Evolutionary conservation across 2,329 filamentous ascomycete genomes (phyloP), one percentile per base, ranked within the genome.

Genomic region (Colletotrichum siamense): DNA sequence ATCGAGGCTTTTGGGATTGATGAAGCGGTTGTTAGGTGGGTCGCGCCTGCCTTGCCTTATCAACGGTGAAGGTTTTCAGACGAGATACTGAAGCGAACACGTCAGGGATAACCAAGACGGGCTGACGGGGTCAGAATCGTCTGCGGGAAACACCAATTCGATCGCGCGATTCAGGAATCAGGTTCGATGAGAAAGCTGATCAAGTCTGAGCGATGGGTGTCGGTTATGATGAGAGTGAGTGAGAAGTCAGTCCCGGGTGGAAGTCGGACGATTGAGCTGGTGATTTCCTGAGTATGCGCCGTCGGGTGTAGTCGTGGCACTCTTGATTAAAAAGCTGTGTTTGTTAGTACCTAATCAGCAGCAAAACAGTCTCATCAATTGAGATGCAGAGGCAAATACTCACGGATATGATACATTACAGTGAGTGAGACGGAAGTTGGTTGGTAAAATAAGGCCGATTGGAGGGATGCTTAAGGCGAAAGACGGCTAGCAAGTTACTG

Each of bases 1-100:
- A 99, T 99, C 78, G 83, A 82, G 81, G 62, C 71, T 64, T 59
- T 18, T 34, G 52, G 7, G 36, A n/a, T 28, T 32, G n/a, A 39
- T 24, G n/a, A 30, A 8, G 66, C 44, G 22, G 39, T 28, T 18
- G 62, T 24, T 22, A 64, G 30, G 32, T 44, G 8, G 44, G n/a
- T 66, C 24, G 32, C 24, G 36, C 44, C 61, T 26, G 8, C 30
- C 22, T 36, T 26, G 61, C 24, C 28, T 28, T 62, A 30, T 28
- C 24, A 18, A 32, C 16, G 34, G 30, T 66, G 18, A 18, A 26
- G 9, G 24, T 39, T n/a, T 16, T 44, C 22, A 49, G 16, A 26
- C 6, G 24, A 44, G 62, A 39, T 44, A 26, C 63, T 32, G 32
- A 49, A 49, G 24, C 24, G 16, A 49, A n/a, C 15, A 39, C 18